A percentile compares a stretch with the other conserved stretches of the same genome.
Conservation (phyloP, 139 green algal genomes). For the Chlorella sp. region DNA sequence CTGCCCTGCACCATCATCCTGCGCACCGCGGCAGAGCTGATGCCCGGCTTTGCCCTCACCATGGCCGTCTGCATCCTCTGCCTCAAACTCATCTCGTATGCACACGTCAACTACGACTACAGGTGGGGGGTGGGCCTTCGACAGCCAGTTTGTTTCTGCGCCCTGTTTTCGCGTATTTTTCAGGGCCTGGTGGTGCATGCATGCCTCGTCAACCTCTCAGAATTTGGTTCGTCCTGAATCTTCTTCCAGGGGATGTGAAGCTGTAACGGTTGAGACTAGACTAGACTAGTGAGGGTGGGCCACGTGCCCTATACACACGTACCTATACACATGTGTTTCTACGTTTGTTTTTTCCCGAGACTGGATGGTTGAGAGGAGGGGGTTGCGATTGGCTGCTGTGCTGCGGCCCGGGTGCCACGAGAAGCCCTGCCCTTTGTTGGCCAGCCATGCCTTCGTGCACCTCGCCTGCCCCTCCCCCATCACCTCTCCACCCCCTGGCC, state of each 20-base stretch:
- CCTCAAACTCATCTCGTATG: constrained; percentile 87
- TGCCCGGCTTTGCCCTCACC: constrained; percentile 68
- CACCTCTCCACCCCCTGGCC: not conserved
- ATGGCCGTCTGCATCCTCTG: constrained; percentile 62
- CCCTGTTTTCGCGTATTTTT: not conserved
- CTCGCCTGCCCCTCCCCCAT: not conserved
- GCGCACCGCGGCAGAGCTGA: constrained; percentile 51
- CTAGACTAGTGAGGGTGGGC: too few species aligned
- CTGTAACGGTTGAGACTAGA: too few species aligned
- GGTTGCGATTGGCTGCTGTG: not conserved
- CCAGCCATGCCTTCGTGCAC: not conserved
- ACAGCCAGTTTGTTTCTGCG: not conserved
- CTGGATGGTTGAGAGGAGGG: not conserved
- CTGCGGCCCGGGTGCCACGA: too few species aligned
- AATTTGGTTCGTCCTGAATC: too few species aligned
- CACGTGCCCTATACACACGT: too few species aligned
- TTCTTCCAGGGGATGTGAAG: too few species aligned
- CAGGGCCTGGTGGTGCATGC: too few species aligned
- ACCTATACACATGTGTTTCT: too few species aligned
- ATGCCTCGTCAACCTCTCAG: too few species aligned
- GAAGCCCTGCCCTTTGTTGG: not conserved
- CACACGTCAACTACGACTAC: constrained; percentile 80
- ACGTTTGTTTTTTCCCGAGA: too few species aligned
- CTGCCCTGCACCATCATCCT: constrained; percentile 63
- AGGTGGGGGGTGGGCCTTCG: constrained; percentile 30